A percentile compares a stretch with the other conserved stretches of the same genome.
Evolutionary conservation across 1,284 basidiomycete genomes (phyloP).

Genomic region (Microbotryum intermedium): DNA sequence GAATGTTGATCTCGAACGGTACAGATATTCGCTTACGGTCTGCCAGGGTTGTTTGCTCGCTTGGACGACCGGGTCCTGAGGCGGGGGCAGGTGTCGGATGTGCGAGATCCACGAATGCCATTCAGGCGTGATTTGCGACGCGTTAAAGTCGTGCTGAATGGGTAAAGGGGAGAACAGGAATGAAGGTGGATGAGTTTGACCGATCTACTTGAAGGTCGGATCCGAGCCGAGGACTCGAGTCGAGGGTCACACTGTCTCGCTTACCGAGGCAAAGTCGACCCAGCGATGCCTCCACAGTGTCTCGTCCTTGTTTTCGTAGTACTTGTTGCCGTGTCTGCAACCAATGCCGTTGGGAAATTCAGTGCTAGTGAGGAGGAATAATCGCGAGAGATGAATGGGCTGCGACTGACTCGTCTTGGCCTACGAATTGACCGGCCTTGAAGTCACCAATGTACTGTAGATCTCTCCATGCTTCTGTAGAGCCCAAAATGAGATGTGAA

Average conservation of each 20-base stretch:
- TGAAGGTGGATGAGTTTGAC: not conserved
- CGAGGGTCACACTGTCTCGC: constrained; percentile 26
- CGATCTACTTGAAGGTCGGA: not conserved
- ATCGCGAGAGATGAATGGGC: not conserved
- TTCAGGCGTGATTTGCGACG: constrained; percentile 80
- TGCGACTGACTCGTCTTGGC: constrained; percentile 66
- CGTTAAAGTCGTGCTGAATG: constrained; percentile 68
- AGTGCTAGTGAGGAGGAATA: not conserved
- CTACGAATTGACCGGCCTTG: constrained; percentile 68
- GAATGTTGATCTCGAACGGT: not conserved
- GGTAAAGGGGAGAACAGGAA: not conserved
- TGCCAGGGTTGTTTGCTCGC: constrained; percentile 67
- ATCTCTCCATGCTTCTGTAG: constrained; percentile 47
- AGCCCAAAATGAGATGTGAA: not conserved
- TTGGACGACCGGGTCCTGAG: constrained; percentile 62
- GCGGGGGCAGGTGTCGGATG: constrained; percentile 71
- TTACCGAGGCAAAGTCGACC: constrained; percentile 79
- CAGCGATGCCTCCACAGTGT: constrained; percentile 79
- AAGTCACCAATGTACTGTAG: constrained; percentile 72
- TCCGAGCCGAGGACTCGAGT: not conserved
- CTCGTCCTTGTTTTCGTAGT: constrained; percentile 77
- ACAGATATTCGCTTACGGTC: constrained; percentile 51
- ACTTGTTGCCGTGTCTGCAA: constrained; percentile 41
- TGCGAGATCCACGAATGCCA: constrained; percentile 94
- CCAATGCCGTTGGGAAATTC: no score